Evolutionary conservation across 257 asterid species (phyloP).

Genomic region (Capsicum pubescens): DNA sequence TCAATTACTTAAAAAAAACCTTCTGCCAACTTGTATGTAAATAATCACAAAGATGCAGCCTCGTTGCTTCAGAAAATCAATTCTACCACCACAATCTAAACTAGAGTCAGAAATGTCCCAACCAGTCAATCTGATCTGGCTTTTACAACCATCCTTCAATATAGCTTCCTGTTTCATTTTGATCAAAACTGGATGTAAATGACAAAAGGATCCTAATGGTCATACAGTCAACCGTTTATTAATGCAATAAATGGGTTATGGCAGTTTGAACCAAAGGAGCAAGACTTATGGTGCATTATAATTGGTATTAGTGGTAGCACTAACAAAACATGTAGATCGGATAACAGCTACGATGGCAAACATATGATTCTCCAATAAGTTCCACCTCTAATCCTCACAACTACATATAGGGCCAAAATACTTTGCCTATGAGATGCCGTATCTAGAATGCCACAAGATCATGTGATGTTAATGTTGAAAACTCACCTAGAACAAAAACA

Average conservation of each 20-base stretch:
- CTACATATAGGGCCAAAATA: slow-evolving; percentile 1
- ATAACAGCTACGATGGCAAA: slow-evolving; percentile 5
- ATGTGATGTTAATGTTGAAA: slow-evolving; percentile 11
- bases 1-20: not conserved
- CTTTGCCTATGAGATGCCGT: not conserved
- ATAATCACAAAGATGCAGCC: slow-evolving; percentile 26
- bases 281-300: not conserved
- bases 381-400: slow-evolving; percentile 19
- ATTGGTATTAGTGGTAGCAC: not conserved
- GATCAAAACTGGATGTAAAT: not conserved
- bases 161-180: slow-evolving; percentile 22
- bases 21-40: not conserved
- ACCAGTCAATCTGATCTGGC: slow-evolving; percentile 1
- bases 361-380: not conserved
- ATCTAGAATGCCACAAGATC: not conserved
- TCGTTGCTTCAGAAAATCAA: not conserved
- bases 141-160: slow-evolving; percentile 20
- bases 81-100: not conserved
- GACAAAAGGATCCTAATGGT: not conserved
- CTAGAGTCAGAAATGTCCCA: not conserved
- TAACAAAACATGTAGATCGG: not conserved
- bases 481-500: slow-evolving; percentile 40
- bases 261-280: slow-evolving; percentile 16
- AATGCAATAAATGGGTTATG: not conserved
- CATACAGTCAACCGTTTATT: not conserved